A percentile compares a stretch with the other conserved stretches of the same genome.
Evolutionary conservation across 306 rosid species (phyloP).

Genomic region (Pyrus pyrifolia): DNA sequence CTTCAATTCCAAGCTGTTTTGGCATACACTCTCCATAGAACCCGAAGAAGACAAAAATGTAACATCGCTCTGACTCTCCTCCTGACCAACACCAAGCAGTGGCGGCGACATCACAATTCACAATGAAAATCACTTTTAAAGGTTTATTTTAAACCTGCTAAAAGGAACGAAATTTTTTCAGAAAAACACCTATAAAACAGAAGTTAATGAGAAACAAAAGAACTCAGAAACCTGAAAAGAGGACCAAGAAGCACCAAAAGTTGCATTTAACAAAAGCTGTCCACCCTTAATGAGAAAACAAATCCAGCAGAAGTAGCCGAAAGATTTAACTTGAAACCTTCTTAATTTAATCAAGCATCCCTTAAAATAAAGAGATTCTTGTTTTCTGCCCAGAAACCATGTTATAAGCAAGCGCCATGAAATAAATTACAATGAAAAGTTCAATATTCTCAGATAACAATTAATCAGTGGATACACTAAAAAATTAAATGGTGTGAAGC

Average conservation of each 20-base stretch:
- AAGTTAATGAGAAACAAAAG: neutral
- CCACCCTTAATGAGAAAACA: slow-evolving; percentile 15
- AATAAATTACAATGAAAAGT: neutral
- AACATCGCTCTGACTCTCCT: slow-evolving; percentile 57
- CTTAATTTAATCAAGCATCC: slow-evolving; percentile 14
- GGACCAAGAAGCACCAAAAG: slow-evolving; percentile 6
- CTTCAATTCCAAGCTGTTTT: slow-evolving; percentile 38
- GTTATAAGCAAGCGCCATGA: slow-evolving; percentile 1
- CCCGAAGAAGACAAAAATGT: slow-evolving; percentile 52
- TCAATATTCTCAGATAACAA: slow-evolving; percentile 2
- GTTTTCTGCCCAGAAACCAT: slow-evolving; percentile 6
- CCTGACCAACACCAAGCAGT: slow-evolving; percentile 51
- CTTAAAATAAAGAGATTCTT: slow-evolving; percentile 5
- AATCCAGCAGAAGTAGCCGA: neutral
- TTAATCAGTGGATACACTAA: neutral
- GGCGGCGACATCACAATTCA: slow-evolving; percentile 55
- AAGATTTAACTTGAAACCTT: slow-evolving; percentile 14
- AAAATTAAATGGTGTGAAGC: slow-evolving; percentile 6
- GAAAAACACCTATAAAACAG: neutral
- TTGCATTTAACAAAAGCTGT: slow-evolving; percentile 18
- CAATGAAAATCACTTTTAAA: neutral
- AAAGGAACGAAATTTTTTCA: neutral
- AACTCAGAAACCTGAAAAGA: neutral
- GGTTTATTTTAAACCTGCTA: slow-evolving; percentile 26
- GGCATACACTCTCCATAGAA: slow-evolving; percentile 39